Evolutionary conservation across 163 green algal species (phyloP), one percentile per base, ranked within the genome.

Genomic region (Volvox carteri): DNA sequence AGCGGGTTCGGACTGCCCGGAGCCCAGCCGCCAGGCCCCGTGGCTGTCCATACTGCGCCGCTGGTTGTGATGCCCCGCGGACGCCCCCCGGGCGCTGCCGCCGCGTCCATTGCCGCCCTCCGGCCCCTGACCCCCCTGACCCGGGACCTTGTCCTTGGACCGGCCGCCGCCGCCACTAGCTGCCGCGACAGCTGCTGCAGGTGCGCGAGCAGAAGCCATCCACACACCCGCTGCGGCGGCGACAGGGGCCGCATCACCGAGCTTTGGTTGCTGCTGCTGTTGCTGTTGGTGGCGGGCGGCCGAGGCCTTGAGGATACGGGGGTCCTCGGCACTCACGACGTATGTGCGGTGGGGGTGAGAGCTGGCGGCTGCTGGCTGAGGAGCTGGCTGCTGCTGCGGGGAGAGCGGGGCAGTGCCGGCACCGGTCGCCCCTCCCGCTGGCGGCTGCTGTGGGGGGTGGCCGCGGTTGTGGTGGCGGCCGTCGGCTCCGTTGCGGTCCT

Each of bases 291-390:
- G 72, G 23, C 73, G 73, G 23, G 16, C 73, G 5, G 73, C 8
- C 12, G 28, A 44, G 14, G 56, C 58, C 56, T 86, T 86, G 18
- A 76, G 28, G 44, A 86, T 67, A 30, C 60, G 60, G 1, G 60
- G 41, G 28, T 78, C 62, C 42, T 86, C 79, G 0, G 62, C 60
- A 28, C 9, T 70, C 9, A 78, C 44, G 16, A 86, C 44, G 44
- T 86, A 86, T 12, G 79, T 86, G 18, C 60, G 60, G 62, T 86
- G 62, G 25, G 79, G 79, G 44, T 86, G 79, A 30, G 44, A 28
- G 74, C 50, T 58, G 48, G 75, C 48, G 42, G 48, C n/a, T n/a
- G n/a, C n/a, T n/a, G n/a, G n/a, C n/a, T n/a, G n/a, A 0, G 21
- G 44, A 3, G 1, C 37, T 14, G 6, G 74, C 9, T 68, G 74